phyloP scores from a whole-genome alignment of 2,329 filamentous ascomycete genomes.

The Onygena corvina region DNA sequence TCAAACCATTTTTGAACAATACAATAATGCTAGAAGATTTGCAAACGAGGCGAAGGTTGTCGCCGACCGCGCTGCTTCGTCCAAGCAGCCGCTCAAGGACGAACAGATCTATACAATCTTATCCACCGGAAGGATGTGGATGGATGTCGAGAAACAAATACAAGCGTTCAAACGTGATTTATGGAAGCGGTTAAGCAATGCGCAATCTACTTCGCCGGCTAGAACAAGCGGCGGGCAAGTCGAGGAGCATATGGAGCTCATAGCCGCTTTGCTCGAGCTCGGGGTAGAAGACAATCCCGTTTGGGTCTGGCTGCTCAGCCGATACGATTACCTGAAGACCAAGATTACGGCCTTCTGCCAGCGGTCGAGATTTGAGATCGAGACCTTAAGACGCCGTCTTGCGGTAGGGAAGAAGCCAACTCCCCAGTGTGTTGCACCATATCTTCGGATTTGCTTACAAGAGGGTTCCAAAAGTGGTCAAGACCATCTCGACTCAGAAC shows the following conservation, averaged over 20 bases:
- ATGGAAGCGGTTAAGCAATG: slow-evolving; percentile 66
- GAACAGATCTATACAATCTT: slow-evolving; percentile 74
- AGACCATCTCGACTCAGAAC: slow-evolving; percentile 60
- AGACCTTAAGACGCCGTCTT: slow-evolving; percentile 72
- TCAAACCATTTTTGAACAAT: slow-evolving; percentile 75
- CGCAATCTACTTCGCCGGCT: slow-evolving; percentile 46
- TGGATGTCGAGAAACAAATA: slow-evolving; percentile 79
- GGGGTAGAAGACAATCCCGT: slow-evolving; percentile 94
- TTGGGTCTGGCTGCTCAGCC: slow-evolving; percentile 85
- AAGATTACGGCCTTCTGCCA: slow-evolving; percentile 73
- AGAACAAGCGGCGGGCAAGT: slow-evolving; percentile 42
- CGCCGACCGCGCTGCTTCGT: slow-evolving; percentile 44
- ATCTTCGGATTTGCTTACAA: slow-evolving; percentile 61
- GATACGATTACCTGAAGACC: slow-evolving; percentile 77
- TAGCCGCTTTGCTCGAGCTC: slow-evolving; percentile 76
- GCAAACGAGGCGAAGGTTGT: slow-evolving; percentile 65
- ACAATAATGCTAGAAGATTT: slow-evolving; percentile 67
- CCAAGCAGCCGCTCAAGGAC: slow-evolving; percentile 52
- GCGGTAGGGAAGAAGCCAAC: slow-evolving; percentile 61
- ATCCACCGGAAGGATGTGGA: slow-evolving; percentile 86
- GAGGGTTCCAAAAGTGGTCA: slow-evolving; percentile 51
- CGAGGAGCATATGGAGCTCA: slow-evolving; percentile 86
- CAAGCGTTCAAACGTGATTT: slow-evolving; percentile 77
- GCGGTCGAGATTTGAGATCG: slow-evolving; percentile 80
- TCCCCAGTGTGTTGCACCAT: slow-evolving; percentile 55